Evolutionary conservation across 768 basidiomycete species (phyloP), one percentile per base, ranked within the genome.

Genomic region (Boletales sp.): DNA sequence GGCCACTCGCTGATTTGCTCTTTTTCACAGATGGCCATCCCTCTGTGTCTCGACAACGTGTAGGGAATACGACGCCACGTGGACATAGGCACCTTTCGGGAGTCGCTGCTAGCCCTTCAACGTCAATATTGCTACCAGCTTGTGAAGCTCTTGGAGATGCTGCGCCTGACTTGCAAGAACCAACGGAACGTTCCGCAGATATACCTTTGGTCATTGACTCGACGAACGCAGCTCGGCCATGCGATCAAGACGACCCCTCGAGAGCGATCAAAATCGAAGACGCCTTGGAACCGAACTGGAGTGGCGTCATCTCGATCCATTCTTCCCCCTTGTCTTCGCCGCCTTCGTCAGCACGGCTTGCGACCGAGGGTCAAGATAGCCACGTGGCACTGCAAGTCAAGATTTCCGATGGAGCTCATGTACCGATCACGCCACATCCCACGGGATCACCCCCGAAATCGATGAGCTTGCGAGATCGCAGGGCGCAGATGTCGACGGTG

Each of bases 391-490:
- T 27, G 24, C 24, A 27, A 27, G 24, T 4, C 24, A 27, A 27
- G 2, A 27, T 27, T 27, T 7, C 24, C 24, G 1, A 27, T 3
- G 24, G 24, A 7, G 24, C 24, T 27, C 24, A 4, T 5, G 24
- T 27, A 27, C 24, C 24, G 24, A 27, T 27, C 24, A 5, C 24
- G 24, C 24, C 24, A 27, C 24, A 27, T 5, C 15, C 11, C 34
- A 34, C 19, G 48, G 30, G 15, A 10, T 63, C 66, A 2, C 52
- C 62, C 15, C 57, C 49, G 15, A 60, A 52, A 35, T 51, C 66
- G 15, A 67, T 67, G 65, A 67, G 66, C 43, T 40, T 67, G 27
- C 66, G 67, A 13, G 66, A 64, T 38, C 62, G 66, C 4, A 62
- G 62, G 8, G 67, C 67, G 2, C 66, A 68, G 19, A 67, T 67